Evolutionary conservation across 192 early-diverging fungal species (phyloP), one percentile per base, ranked within the genome.

Genomic region (Glomus cerebriforme): DNA sequence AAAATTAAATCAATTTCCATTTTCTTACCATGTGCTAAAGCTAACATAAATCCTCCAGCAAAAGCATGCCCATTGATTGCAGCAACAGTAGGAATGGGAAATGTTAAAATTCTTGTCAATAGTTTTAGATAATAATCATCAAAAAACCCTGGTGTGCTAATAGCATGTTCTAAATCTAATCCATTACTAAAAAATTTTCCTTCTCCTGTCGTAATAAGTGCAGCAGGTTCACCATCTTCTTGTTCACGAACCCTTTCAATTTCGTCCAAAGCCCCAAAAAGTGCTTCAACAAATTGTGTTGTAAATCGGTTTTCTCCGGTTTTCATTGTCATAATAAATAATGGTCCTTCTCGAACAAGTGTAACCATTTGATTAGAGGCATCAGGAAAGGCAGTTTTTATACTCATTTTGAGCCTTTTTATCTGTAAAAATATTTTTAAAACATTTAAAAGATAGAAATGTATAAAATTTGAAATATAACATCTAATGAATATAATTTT

Each of bases 51-150:
- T 17, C 93, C 93, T 71, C 93, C 93, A n/a, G 93, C 93, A 85
- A 94, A 94, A 22, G 93, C 91, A 62, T 94, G 93, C 84, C 93
- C 93, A 73, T 94, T 94, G 29, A 94, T 80, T 10, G 92, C 92
- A 4, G 93, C 93, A 32, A 94, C 85, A 0, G 93, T 94, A 0
- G 93, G 92, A 17, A 94, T 78, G 19, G 87, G 82, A 79, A 91
- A 93, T 3, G 90, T 87, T 47, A 93, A 74, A 73, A 94, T 64
- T 59, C 90, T 87, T 31, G 85, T 85, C 2, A 94, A 86, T 84
- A 94, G 83, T 17, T 65, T 70, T 68, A 90, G 80, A 58, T 86
- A 93, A 63, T 84, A 81, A 47, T 89, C 85, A 8, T 88, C 82
- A 59, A 87, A 79, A 70, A 90, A 90, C 7, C 83, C 80, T 10